Base-by-base conservation (phyloP, 2,329 filamentous ascomycete genomes). In the Colletotrichum costaricense region DNA sequence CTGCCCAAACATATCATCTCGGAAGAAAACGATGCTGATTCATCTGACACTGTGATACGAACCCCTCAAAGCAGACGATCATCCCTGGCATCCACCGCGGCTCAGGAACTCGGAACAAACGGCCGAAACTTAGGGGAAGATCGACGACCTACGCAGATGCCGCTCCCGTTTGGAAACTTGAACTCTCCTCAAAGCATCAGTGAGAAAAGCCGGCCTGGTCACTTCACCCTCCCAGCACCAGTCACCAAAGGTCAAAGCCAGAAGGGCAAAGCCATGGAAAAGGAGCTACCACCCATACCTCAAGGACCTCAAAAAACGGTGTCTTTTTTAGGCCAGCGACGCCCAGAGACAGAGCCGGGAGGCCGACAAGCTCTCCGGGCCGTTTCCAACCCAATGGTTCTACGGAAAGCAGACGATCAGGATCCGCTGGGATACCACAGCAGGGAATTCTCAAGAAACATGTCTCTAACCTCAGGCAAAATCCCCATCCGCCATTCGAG, bases 21-120 rank as follows among this genome's bases (percentile, higher is more conserved):
- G 46, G 42, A 76, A 4, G 69, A 76, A 52, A 33, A 72, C 8
- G 69, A 52, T 16, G 67, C 64, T 9, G 63, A 71, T 3, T 86
- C 85, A 6, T 79, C 80, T 11, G 78, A 78, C 12, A 87, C 86
- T 1, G 78, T 86, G 12, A 76, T 87, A 12, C 81, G 79, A 56
- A 84, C 81, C 4, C 79, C 81, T 12, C 76, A 78, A 42, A 74
- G 77, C 46, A 78, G 74, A 26, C 79, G 78, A n/a, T 63, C 65
- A 24, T 71, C 57, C 7, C 16, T 65, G n/a, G 19, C 28, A 14
- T 28, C 60, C 19, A 42, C 33, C 26, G 46, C 26, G 4, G 16
- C 38, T 11, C 28, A 26, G 24, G 54, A 55, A 8, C 16, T 28
- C 8, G 5, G n/a, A n/a, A 54, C 12, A 14, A 54, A 19, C 22